These are phyloP conservation scores for Dianthus caryophyllus DNA, from an alignment of 148 eudicot species.

Conservation along the genomic window DNA sequence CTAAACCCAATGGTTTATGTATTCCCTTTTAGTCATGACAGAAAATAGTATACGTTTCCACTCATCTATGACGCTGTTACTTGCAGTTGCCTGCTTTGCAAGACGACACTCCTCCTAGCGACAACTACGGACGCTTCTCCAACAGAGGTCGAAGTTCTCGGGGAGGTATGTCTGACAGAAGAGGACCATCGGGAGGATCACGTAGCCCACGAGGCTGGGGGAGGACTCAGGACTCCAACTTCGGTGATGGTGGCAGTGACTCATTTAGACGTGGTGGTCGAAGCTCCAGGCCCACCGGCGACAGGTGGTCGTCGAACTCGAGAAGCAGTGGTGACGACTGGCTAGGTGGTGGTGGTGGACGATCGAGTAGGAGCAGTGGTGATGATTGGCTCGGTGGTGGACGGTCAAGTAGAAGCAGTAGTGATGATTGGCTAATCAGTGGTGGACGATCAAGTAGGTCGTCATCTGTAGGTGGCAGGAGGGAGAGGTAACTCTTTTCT, in stretches of 20 bases:
- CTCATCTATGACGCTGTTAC: conserved; percentile 10
- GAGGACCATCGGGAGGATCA: conserved; percentile 36
- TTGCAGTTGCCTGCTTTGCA: conserved; percentile 93
- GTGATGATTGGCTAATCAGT: too few relatives aligned
- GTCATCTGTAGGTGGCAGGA: conserved; percentile 55
- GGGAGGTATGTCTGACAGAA: conserved; percentile 36
- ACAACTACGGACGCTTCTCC: conserved; percentile 77
- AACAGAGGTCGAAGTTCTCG: conserved; percentile 50
- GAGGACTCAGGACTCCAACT: conserved; percentile 31
- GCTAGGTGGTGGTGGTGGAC: conserved; percentile 51
- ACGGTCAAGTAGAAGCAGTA: conserved; percentile 14
- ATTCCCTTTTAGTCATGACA: too few relatives aligned
- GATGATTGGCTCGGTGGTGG: too few relatives aligned
- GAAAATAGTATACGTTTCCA: not conserved
- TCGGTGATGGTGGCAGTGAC: conserved; percentile 29
- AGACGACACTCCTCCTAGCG: conserved; percentile 84
- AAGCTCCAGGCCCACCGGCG: conserved; percentile 32
- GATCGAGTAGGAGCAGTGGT: conserved; percentile 8
- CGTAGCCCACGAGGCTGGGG: conserved; percentile 58
- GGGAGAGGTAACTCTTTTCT: conserved; percentile 49
- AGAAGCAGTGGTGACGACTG: conserved; percentile 64
- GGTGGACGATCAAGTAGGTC: conserved; percentile 24
- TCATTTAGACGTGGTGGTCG: conserved; percentile 44
- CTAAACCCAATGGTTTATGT: not conserved
- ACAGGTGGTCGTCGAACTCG: conserved; percentile 50